Base-by-base conservation (phyloP, 73 alveolate genomes). In the Paramecium caudatum region DNA sequence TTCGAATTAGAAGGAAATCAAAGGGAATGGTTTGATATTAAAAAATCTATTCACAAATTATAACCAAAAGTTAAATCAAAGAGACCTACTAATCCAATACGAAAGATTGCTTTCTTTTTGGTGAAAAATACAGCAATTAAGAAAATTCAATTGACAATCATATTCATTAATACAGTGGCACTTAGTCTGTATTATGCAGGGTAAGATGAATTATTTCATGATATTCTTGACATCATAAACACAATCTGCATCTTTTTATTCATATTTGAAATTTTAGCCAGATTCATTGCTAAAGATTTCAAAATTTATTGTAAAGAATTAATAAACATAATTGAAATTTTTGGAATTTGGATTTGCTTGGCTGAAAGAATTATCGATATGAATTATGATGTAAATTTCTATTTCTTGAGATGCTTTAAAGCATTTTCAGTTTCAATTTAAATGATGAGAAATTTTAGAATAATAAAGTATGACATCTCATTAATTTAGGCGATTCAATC, bases 11-110 rank as follows among this genome's bases (percentile, higher is more conserved):
- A 86, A 30, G 69, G 68, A 8, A 62, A 37, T 78, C 47, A 86
- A 86, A 86, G 68, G 23, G 93, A 86, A 30, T 86, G 87, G 87
- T 47, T 9, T 19, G 46, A 37, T 21, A 86, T 86, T 32, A 86
- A 86, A 43, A 37, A 61, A 23, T 62, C 90, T 10, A 86, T 86
- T 2, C 48, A 63, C 23, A 19, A 63, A 65, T 16, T 86, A 48
- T 47, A 39, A 65, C 93, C 93, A 15, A 61, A 49, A 39, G 80
- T 81, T 5, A 86, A 86, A 27, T 74, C 88, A 15, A 41, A 47
- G 32, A 39, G 7, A 39, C 88, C 88, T 36, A 45, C 36, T 12
- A 15, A 33, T 17, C 21, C 6, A n/a, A 0, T 74, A 2, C 36
- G 88, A 21, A 41, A 41, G 23, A 19, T 74, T 5, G 62, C 65